phyloP scores from a whole-genome alignment of 352 stramenopile species.

The Phytophthora capsici region DNA sequence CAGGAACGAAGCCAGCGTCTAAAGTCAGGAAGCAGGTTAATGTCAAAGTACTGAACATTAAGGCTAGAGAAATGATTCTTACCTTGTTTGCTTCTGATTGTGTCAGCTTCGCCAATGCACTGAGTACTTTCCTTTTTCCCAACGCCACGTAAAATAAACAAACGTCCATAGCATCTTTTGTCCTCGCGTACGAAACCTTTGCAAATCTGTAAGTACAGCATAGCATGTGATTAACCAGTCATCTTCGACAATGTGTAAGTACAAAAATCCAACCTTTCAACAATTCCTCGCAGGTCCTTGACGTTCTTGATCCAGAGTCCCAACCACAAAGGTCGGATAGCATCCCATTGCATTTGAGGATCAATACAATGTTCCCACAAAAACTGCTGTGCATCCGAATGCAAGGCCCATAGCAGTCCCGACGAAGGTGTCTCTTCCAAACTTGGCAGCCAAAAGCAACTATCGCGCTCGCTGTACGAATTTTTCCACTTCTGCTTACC shows the following conservation, averaged over 20 bases:
- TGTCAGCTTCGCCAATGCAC: conserved; percentile 76
- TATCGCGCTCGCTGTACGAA: conserved; percentile 27
- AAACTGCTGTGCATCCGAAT: conserved; percentile 84
- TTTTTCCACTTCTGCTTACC: conserved; percentile 28
- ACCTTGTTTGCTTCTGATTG: conserved; percentile 79
- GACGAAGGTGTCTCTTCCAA: conserved; percentile 73
- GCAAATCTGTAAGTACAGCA: conserved; percentile 49
- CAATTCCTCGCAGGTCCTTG: conserved; percentile 64
- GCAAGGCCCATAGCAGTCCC: conserved; percentile 78
- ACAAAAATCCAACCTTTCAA: conserved; percentile 55
- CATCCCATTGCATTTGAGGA: conserved; percentile 64
- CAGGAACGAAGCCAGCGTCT: conserved; percentile 80
- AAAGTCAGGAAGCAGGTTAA: conserved; percentile 5
- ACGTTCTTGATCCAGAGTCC: conserved; percentile 85
- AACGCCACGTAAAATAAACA: conserved; percentile 79
- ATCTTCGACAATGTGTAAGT: not conserved
- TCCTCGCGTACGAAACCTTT: conserved; percentile 68
- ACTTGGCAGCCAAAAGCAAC: conserved; percentile 18
- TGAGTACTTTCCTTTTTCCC: conserved; percentile 82
- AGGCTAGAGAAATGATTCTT: not conserved
- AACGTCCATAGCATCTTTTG: conserved; percentile 79
- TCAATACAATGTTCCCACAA: conserved; percentile 73
- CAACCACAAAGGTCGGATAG: conserved; percentile 72
- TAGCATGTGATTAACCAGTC: not conserved
- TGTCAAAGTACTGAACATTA: not conserved